phyloP scores from a whole-genome alignment of 768 basidiomycete species.

The Rhodocollybia butyracea region DNA sequence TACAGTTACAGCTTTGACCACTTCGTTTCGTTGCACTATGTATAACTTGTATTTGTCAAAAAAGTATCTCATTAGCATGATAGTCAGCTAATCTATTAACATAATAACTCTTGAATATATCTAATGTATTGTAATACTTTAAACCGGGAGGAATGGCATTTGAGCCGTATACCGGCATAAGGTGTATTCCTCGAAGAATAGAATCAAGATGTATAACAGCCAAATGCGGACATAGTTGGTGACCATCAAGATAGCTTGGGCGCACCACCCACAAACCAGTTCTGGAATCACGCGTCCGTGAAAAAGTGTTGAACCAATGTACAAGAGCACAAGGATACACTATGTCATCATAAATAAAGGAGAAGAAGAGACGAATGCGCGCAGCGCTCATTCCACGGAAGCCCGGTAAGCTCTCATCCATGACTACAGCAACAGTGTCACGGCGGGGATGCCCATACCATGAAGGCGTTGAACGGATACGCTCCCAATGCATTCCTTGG shows the following conservation, averaged over 20 bases:
- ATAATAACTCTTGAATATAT: constrained; percentile 26
- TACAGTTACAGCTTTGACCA: no score
- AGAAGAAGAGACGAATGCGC: constrained; percentile 24
- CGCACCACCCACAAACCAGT: constrained; percentile 28
- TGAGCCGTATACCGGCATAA: constrained; percentile 23
- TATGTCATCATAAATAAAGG: constrained; percentile 15
- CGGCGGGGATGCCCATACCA: constrained; percentile 13
- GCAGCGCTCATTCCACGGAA: constrained; percentile 20
- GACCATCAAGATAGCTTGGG: constrained; percentile 18
- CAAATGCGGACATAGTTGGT: constrained; percentile 5
- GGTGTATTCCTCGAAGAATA: constrained; percentile 27
- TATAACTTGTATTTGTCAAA: no score
- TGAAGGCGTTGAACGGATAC: constrained; percentile 14
- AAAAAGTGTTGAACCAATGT: constrained; percentile 22
- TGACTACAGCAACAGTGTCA: constrained; percentile 20
- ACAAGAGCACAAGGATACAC: constrained; percentile 26
- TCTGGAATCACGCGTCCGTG: constrained; percentile 16
- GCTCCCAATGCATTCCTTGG: constrained; percentile 13
- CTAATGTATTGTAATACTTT: constrained; percentile 17
- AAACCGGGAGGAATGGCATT: constrained; percentile 16
- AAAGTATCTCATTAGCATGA: constrained; percentile 23
- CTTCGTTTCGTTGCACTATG: no score
- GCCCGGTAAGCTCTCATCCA: constrained; percentile 17
- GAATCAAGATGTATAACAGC: constrained; percentile 26
- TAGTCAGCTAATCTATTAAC: constrained; percentile 30